These are phyloP conservation scores for Psilocybe azurescens DNA, from an alignment of 768 basidiomycete genomes.

Conservation along the genomic window DNA sequence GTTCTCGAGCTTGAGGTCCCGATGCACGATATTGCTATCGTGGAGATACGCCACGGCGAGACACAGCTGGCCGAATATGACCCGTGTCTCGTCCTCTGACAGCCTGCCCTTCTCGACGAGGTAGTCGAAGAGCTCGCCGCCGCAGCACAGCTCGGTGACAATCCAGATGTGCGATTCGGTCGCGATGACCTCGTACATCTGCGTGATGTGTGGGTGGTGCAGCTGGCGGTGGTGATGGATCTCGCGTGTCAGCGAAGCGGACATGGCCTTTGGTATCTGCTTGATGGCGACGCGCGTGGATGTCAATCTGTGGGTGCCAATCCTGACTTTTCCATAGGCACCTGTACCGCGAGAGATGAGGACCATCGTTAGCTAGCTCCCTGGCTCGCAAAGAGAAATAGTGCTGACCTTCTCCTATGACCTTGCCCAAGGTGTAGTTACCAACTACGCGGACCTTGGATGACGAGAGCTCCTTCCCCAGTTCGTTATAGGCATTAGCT, in stretches of 20 bases:
- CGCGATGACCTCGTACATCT: slow-evolving; percentile 97
- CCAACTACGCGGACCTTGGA: slow-evolving; percentile 90
- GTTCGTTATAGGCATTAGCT: slow-evolving; percentile 94
- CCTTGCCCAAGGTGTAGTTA: slow-evolving; percentile 92
- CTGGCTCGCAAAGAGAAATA: background rate
- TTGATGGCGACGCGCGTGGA: slow-evolving; percentile 95
- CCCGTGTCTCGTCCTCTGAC: slow-evolving; percentile 79
- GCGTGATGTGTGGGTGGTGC: slow-evolving; percentile 94
- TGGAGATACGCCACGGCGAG: slow-evolving; percentile 95
- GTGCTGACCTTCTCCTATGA: slow-evolving; percentile 89
- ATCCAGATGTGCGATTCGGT: slow-evolving; percentile 97
- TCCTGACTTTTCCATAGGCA: slow-evolving; percentile 93
- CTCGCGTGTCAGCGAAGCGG: slow-evolving; percentile 91
- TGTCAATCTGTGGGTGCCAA: slow-evolving; percentile 93
- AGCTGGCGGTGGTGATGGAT: slow-evolving; percentile 98
- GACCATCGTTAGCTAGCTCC: background rate
- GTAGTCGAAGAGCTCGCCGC: slow-evolving; percentile 98
- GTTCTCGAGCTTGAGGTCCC: slow-evolving; percentile 97
- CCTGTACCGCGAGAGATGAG: slow-evolving; percentile 50
- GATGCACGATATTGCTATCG: slow-evolving; percentile 91
- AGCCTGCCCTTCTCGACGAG: slow-evolving; percentile 93
- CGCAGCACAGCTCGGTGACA: slow-evolving; percentile 94
- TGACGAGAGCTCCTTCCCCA: slow-evolving; percentile 94
- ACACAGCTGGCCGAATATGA: slow-evolving; percentile 95
- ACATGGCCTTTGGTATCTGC: slow-evolving; percentile 95